phyloP scores from a whole-genome alignment of 2,329 filamentous ascomycete genomes.

The Colletotrichum sp. region DNA sequence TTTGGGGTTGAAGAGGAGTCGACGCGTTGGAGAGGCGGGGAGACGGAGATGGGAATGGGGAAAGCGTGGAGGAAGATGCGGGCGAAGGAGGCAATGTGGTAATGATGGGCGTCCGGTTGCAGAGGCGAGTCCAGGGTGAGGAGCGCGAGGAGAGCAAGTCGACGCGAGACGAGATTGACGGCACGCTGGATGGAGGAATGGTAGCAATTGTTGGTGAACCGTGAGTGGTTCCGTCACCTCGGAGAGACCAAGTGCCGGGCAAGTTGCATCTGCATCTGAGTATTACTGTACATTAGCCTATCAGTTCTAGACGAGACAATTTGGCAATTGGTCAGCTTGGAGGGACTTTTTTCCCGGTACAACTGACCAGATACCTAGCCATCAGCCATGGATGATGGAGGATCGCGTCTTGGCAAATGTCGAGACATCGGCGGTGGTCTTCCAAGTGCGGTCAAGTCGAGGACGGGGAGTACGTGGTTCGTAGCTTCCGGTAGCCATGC shows the following conservation, averaged over 20 bases:
- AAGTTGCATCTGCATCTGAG: conserved; percentile 4
- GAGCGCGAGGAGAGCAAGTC: neutral
- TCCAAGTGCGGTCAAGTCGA: neutral
- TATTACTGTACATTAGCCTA: neutral
- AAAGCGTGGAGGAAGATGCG: neutral
- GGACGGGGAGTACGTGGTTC: neutral
- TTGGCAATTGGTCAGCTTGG: neutral
- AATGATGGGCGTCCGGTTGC: neutral
- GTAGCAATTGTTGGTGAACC: neutral
- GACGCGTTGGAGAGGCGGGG: conserved; percentile 1
- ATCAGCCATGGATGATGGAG: neutral
- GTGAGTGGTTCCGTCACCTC: neutral
- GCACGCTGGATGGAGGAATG: neutral
- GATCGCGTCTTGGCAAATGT: neutral
- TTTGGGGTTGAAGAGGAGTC: conserved; percentile 4
- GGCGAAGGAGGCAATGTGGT: neutral
- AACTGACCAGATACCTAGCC: neutral
- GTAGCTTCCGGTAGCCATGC: neutral
- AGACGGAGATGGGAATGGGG: neutral
- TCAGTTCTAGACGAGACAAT: neutral
- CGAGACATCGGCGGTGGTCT: neutral
- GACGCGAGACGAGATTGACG: neutral
- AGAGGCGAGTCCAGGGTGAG: neutral
- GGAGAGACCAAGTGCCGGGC: neutral
- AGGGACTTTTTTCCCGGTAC: neutral